Conservation (phyloP, 495 filamentous ascomycete genomes). For the Penicillium taxi region DNA sequence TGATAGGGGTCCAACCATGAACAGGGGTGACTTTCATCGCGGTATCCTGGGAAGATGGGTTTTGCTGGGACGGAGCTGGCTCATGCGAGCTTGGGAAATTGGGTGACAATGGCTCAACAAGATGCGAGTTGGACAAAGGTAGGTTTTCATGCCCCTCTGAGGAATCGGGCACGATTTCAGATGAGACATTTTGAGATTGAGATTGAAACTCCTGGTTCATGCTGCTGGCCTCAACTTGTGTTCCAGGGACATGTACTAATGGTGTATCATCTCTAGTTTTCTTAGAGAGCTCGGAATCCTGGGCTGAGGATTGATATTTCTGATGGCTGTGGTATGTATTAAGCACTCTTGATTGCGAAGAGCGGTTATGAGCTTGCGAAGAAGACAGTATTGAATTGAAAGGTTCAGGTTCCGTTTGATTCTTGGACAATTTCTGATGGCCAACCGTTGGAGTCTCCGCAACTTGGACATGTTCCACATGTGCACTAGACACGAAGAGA, state of each 20-base stretch:
- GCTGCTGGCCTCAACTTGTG: constrained; percentile 18
- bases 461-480: constrained; percentile 28
- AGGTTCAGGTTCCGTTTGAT: not conserved
- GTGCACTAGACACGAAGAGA: constrained; percentile 15
- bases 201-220: constrained; percentile 14
- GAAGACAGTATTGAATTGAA: constrained; percentile 11
- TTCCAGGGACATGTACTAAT: constrained; percentile 17
- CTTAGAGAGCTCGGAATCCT: constrained; percentile 5
- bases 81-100: constrained; percentile 10
- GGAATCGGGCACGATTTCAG: constrained; percentile 19
- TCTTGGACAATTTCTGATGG: constrained; percentile 5
- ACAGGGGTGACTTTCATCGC: not conserved
- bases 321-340: constrained; percentile 22
- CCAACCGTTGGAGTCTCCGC: constrained; percentile 24
- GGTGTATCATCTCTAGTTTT: constrained; percentile 1
- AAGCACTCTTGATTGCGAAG: constrained; percentile 32
- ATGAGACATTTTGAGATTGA: not conserved
- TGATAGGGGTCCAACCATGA: not conserved
- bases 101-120: constrained; percentile 11
- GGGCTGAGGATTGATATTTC: constrained; percentile 18
- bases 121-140: constrained; percentile 8
- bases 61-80: not conserved
- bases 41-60: not conserved
- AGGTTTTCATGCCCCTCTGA: constrained; percentile 16
- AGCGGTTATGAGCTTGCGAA: constrained; percentile 26